Evolutionary conservation across 2,329 filamentous ascomycete species (phyloP).

Genomic region (Arthrobotrys entomopaga): DNA sequence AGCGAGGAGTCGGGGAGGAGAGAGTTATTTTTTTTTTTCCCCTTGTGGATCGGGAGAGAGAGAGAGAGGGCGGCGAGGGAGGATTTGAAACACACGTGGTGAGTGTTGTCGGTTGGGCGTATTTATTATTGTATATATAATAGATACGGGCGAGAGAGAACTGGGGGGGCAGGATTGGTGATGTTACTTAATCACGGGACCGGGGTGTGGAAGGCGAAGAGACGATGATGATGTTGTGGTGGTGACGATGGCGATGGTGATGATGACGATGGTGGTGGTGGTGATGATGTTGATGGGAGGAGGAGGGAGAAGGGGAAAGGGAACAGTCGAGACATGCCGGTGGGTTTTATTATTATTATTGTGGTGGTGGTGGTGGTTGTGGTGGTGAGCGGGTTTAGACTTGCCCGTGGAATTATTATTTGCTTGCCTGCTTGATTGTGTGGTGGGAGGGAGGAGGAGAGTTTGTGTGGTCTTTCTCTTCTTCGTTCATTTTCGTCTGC

Average conservation of each 20-base stretch:
- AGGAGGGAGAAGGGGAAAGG: slow-evolving; percentile 24
- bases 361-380: slow-evolving; percentile 21
- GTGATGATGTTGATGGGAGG: slow-evolving; percentile 33
- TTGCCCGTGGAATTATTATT: slow-evolving; percentile 40
- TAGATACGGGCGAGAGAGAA: neutral
- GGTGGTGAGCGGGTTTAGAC: slow-evolving; percentile 51
- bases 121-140: too few relatives aligned
- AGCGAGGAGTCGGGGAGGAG: neutral
- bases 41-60: slow-evolving; percentile 21
- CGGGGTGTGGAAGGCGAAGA: slow-evolving; percentile 10
- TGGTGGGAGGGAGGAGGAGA: slow-evolving; percentile 12
- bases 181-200: slow-evolving; percentile 2
- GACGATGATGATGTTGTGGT: slow-evolving; percentile 13
- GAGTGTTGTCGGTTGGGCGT: slow-evolving; percentile 38
- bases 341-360: slow-evolving; percentile 1
- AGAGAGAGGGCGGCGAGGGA: neutral
- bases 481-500: neutral
- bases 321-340: slow-evolving; percentile 47
- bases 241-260: slow-evolving; percentile 20
- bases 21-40: neutral
- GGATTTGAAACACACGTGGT: slow-evolving; percentile 44
- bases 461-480: slow-evolving; percentile 3
- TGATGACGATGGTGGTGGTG: slow-evolving; percentile 33
- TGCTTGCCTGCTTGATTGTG: neutral
- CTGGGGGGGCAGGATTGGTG: neutral